Conservation (phyloP, 768 basidiomycete genomes). For the Xerocomellus chrysenteron region DNA sequence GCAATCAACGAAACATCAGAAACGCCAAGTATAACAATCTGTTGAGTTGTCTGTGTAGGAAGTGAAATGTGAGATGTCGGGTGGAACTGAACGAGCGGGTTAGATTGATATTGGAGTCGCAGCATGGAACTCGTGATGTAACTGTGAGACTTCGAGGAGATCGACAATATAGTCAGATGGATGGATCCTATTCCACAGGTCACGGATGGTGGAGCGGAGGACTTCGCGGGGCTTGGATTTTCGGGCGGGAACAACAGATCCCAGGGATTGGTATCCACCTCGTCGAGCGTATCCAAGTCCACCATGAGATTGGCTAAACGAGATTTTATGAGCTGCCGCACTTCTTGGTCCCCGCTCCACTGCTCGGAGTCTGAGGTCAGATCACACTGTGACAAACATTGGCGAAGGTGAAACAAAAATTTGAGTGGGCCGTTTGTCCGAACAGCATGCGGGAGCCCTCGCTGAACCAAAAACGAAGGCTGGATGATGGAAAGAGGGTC, state of each 20-base stretch:
- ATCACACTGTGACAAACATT: constrained; percentile 48
- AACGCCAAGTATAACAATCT: constrained; percentile 35
- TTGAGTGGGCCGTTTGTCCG: constrained; percentile 72
- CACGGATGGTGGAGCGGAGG: constrained; percentile 9
- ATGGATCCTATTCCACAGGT: constrained; percentile 17
- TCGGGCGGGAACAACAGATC: constrained; percentile 23
- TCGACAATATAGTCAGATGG: constrained; percentile 21
- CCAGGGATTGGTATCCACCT: constrained; percentile 21
- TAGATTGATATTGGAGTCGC: constrained; percentile 24
- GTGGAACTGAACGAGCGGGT: constrained; percentile 8
- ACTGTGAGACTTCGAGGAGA: constrained; percentile 23
- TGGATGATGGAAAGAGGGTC: constrained; percentile 83
- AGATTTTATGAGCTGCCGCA: constrained; percentile 39
- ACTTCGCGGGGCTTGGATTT: constrained; percentile 1
- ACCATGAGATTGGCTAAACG: constrained; percentile 37
- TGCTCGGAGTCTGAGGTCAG: constrained; percentile 3
- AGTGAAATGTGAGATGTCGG: constrained; percentile 16
- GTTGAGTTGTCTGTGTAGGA: constrained; percentile 14
- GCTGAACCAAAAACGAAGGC: constrained; percentile 80
- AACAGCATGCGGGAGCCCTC: constrained; percentile 62
- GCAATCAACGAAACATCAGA: constrained; percentile 44
- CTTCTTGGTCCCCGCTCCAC: constrained; percentile 27
- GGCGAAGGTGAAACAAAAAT: constrained; percentile 74
- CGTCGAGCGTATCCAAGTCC: constrained; percentile 44
- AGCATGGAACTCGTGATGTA: constrained; percentile 24